These are phyloP conservation scores for Protomyces arabidopsidicola DNA, from an alignment of 1,139 yeast species.

Conservation along the genomic window DNA sequence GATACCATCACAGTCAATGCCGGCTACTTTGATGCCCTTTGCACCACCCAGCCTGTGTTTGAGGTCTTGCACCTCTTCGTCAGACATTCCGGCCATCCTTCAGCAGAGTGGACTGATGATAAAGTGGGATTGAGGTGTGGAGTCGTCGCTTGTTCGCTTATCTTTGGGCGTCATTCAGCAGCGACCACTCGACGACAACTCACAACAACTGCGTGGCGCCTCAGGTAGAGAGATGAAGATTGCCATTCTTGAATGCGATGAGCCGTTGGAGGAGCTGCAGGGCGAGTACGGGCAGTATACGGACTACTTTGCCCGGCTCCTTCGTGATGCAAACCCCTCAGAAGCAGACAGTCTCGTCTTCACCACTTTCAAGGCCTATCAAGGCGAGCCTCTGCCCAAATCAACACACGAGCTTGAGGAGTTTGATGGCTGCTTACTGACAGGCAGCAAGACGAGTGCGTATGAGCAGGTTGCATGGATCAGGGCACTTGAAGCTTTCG, in stretches of 20 bases:
- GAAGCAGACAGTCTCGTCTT: not conserved
- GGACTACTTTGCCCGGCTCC: slow-evolving; percentile 25
- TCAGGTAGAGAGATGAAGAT: slow-evolving; percentile 3
- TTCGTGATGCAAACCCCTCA: slow-evolving; percentile 2
- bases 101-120: too few species aligned
- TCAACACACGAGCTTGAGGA: slow-evolving; percentile 43
- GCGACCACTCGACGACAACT: too few species aligned
- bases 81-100: too few species aligned
- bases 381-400: slow-evolving; percentile 35
- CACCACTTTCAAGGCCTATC: slow-evolving; percentile 48
- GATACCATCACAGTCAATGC: slow-evolving; percentile 42
- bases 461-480: slow-evolving; percentile 7
- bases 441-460: slow-evolving; percentile 51
- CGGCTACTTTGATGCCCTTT: slow-evolving; percentile 40
- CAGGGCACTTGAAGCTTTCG: not conserved
- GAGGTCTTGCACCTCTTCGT: too few species aligned
- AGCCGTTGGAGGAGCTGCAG: slow-evolving; percentile 27
- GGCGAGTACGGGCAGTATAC: slow-evolving; percentile 27
- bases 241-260: slow-evolving; percentile 31
- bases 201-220: too few species aligned
- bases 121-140: too few species aligned
- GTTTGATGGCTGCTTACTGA: slow-evolving; percentile 51
- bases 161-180: too few species aligned
- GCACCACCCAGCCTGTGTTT: not conserved
- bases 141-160: too few species aligned